These are phyloP conservation scores for Mortierella alpina DNA, from an alignment of 192 early-diverging fungal species.

Conservation along the genomic window DNA sequence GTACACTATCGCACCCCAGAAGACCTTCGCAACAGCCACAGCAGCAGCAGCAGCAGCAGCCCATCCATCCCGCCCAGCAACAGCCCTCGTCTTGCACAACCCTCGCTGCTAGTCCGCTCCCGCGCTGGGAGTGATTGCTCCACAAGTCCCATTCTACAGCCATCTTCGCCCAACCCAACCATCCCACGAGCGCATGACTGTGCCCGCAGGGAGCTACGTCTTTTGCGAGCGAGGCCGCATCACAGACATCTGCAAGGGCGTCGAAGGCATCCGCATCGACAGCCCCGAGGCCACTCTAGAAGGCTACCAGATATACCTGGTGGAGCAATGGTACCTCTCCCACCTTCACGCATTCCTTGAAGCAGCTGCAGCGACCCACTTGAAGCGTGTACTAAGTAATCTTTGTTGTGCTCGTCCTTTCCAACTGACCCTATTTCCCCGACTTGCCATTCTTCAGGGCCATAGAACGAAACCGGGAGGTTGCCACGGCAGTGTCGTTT, in stretches of 20 bases:
- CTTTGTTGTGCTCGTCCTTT: neutral
- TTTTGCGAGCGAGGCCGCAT: constrained; percentile 44
- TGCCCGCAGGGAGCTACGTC: constrained; percentile 34
- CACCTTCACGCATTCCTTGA: neutral
- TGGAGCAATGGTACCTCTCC: constrained; percentile 47
- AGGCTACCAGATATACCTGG: constrained; percentile 51
- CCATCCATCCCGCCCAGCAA: neutral
- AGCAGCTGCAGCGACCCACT: neutral
- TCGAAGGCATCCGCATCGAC: constrained; percentile 44
- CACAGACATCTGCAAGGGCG: constrained; percentile 29
- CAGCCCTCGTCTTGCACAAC: neutral
- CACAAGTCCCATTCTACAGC: neutral
- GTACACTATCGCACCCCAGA: too few species aligned
- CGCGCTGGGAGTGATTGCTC: neutral
- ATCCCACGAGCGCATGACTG: constrained; percentile 5
- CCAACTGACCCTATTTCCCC: neutral
- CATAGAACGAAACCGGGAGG: constrained; percentile 50
- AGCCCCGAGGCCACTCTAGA: constrained; percentile 21
- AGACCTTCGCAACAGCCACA: too few species aligned
- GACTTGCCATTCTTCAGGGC: constrained; percentile 17
- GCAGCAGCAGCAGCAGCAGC: too few species aligned
- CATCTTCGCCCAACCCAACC: neutral
- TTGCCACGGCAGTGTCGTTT: constrained; percentile 45
- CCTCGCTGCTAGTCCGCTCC: neutral
- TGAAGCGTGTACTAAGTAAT: neutral